A percentile compares a stretch with the other conserved stretches of the same genome.
These are phyloP conservation scores for Paramecium biaurelia DNA, from an alignment of 73 alveolate genomes.

Conservation along the genomic window DNA sequence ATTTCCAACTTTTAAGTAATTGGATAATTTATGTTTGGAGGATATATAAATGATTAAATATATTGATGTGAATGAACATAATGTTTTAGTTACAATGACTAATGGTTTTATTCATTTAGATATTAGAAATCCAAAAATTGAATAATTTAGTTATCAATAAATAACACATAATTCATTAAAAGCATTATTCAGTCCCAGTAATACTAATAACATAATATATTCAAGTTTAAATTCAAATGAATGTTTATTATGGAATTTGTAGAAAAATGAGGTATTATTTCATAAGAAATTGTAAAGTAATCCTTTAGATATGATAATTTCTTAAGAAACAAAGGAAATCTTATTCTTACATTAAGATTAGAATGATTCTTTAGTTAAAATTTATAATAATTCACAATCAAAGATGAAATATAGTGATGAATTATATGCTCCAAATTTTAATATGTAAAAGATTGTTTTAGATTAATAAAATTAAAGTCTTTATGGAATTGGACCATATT, in stretches of 20 bases:
- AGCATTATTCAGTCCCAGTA: not conserved
- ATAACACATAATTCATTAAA: not conserved
- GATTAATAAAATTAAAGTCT: not conserved
- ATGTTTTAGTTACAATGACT: not conserved
- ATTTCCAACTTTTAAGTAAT: slow-evolving; percentile 3
- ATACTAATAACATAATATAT: not conserved
- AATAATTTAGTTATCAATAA: not conserved
- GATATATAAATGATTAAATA: not conserved
- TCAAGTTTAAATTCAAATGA: not conserved
- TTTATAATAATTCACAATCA: not conserved
- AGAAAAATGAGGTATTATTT: not conserved
- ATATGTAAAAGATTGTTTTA: not conserved
- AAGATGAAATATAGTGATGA: slow-evolving; percentile 8
- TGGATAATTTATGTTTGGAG: not conserved
- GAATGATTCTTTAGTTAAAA: not conserved
- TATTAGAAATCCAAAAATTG: not conserved
- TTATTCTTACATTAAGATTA: not conserved
- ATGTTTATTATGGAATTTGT: not conserved
- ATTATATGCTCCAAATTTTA: not conserved
- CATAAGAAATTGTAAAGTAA: not conserved
- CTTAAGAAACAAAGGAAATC: not conserved
- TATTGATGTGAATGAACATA: not conserved
- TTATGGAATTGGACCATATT: slow-evolving; percentile 28
- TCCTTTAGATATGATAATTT: slow-evolving; percentile 6
- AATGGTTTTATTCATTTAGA: slow-evolving; percentile 31